A percentile compares a stretch with the other conserved stretches of the same genome.
phyloP scores from a whole-genome alignment of 192 early-diverging fungal genomes.

The Gamsiella multidivaricata region DNA sequence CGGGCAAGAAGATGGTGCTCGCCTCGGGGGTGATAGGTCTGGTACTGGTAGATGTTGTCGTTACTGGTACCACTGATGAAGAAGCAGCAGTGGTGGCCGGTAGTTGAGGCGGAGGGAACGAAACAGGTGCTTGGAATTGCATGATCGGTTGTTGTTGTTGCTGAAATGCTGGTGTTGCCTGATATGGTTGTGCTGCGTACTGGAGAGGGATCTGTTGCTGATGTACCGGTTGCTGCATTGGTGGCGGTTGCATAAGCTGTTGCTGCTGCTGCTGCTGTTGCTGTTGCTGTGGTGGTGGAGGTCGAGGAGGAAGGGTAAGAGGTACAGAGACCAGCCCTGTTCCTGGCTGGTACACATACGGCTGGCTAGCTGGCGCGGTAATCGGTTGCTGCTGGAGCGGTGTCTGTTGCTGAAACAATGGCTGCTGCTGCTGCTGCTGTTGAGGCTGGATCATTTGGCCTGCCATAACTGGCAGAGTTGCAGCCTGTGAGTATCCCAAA shows the following conservation, averaged over 20 bases:
- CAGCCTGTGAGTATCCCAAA: not conserved
- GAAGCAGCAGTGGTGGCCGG: not conserved
- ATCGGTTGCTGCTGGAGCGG: constrained; percentile 9
- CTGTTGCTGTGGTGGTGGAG: constrained; percentile 9
- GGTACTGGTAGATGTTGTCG: not conserved
- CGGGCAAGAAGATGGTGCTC: constrained; percentile 24
- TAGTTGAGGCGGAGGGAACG: not conserved
- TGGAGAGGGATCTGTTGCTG: constrained; percentile 1
- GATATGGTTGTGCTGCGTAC: not conserved
- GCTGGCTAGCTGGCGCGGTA: constrained; percentile 26
- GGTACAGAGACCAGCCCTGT: constrained; percentile 46
- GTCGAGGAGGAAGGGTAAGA: constrained; percentile 1
- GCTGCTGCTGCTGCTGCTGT: constrained; percentile 20
- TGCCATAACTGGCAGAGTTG: not conserved
- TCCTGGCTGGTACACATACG: constrained; percentile 43
- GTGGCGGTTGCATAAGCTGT: not conserved
- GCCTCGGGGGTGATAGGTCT: constrained; percentile 10
- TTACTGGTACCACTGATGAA: not conserved
- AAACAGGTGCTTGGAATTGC: not conserved
- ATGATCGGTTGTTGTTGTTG: not conserved
- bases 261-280: constrained; percentile 1
- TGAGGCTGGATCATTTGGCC: not conserved
- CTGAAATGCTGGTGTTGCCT: too few relatives aligned
- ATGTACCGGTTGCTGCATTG: not conserved
- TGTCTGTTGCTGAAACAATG: not conserved